Percentiles rank a stretch among this genome's conserved stretches.
These are phyloP conservation scores for Pholiota conissans DNA, from an alignment of 768 basidiomycete species.

Conservation along the genomic window DNA sequence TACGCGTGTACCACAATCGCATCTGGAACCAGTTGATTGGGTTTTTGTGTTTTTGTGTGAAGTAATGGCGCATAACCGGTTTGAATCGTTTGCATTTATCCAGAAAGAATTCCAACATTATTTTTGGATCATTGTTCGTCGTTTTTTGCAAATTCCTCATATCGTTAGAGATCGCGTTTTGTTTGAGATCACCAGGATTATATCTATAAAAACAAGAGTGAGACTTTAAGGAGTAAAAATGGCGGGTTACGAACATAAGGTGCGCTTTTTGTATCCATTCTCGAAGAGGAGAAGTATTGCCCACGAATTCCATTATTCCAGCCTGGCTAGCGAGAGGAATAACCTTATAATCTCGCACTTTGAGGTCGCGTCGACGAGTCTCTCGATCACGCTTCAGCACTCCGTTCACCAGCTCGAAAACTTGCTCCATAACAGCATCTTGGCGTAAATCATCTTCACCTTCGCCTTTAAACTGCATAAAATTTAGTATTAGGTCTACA, in stretches of 20 bases:
- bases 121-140: slow-evolving; percentile 26
- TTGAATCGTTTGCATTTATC: slow-evolving; percentile 47
- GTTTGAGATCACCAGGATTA: slow-evolving; percentile 53
- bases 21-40: slow-evolving; percentile 92
- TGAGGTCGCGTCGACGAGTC: slow-evolving; percentile 70
- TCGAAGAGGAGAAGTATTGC: slow-evolving; percentile 66
- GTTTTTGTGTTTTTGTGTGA: slow-evolving; percentile 84
- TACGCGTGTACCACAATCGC: slow-evolving; percentile 87
- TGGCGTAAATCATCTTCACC: slow-evolving; percentile 91
- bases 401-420: slow-evolving; percentile 86
- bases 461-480: slow-evolving; percentile 82
- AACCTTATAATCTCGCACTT: slow-evolving; percentile 85
- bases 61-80: slow-evolving; percentile 94
- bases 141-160: slow-evolving; percentile 31
- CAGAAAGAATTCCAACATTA: slow-evolving; percentile 31
- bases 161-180: slow-evolving; percentile 24
- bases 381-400: slow-evolving; percentile 74
- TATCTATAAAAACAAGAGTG: slow-evolving; percentile 48
- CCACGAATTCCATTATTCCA: slow-evolving; percentile 91
- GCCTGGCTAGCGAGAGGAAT: slow-evolving; percentile 79
- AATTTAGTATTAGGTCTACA: slow-evolving; percentile 1
- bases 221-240: background rate
- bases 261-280: slow-evolving; percentile 69
- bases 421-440: slow-evolving; percentile 99
- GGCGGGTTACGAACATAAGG: slow-evolving; percentile 35